These are phyloP conservation scores for Fusarium illudens DNA, from an alignment of 2,329 filamentous ascomycete genomes.

Conservation along the genomic window DNA sequence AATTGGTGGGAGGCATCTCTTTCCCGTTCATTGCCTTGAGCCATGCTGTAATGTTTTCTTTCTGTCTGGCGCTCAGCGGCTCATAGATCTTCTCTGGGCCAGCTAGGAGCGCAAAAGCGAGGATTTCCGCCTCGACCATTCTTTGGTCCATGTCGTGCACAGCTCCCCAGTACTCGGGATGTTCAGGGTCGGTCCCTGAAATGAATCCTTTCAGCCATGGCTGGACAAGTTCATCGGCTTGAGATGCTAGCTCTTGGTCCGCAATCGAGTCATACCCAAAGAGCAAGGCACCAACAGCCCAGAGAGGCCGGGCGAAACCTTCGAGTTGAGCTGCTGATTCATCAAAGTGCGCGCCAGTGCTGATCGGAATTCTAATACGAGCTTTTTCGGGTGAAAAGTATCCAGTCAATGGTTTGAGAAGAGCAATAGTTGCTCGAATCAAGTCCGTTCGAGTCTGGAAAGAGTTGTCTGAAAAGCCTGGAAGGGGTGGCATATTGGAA, in stretches of 20 bases:
- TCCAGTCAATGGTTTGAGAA: constrained; percentile 45
- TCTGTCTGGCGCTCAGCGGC: constrained; percentile 41
- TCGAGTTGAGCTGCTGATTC: constrained; percentile 56
- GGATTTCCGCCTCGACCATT: constrained; percentile 64
- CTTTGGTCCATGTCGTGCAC: constrained; percentile 57
- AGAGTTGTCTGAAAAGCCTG: constrained; percentile 54
- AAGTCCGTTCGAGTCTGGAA: constrained; percentile 49
- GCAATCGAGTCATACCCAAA: constrained; percentile 48
- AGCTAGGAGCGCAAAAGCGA: constrained; percentile 57
- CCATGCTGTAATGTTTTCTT: constrained; percentile 52
- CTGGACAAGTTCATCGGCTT: constrained; percentile 18
- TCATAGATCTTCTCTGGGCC: constrained; percentile 51
- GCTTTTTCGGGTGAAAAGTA: constrained; percentile 48
- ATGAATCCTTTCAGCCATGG: constrained; percentile 46
- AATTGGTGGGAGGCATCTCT: constrained; percentile 58
- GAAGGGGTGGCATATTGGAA: constrained; percentile 47
- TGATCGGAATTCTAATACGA: constrained; percentile 48
- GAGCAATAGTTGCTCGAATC: constrained; percentile 45
- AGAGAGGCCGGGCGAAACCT: constrained; percentile 54
- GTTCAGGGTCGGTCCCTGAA: constrained; percentile 46
- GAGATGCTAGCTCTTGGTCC: neutral
- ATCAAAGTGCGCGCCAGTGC: constrained; percentile 54
- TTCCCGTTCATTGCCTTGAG: constrained; percentile 54
- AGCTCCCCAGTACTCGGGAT: constrained; percentile 57
- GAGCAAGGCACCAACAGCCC: constrained; percentile 50